phyloP scores from a whole-genome alignment of 495 filamentous ascomycete genomes.

The Penicillium arizonense region DNA sequence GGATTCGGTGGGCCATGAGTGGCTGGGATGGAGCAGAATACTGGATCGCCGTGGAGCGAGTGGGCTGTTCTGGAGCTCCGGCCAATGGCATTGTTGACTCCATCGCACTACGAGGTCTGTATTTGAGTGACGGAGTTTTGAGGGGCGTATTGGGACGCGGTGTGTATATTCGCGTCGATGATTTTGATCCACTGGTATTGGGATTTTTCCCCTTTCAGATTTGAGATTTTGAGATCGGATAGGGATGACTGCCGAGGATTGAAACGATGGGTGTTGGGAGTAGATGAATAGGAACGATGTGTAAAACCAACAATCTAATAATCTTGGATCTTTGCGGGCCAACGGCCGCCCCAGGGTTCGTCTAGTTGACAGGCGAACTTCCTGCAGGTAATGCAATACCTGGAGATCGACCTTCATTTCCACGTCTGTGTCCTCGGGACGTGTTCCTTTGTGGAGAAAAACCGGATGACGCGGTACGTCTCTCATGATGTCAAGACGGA shows the following conservation, averaged over 20 bases:
- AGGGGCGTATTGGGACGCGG: constrained; percentile 7
- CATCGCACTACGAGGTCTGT: constrained; percentile 16
- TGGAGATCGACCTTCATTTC: constrained; percentile 14
- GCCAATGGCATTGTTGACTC: constrained; percentile 18
- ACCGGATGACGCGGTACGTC: constrained; percentile 1
- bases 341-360: constrained; percentile 34
- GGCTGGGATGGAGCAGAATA: neutral
- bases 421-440: constrained; percentile 20
- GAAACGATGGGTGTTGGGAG: neutral
- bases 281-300: neutral
- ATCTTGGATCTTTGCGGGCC: constrained; percentile 20
- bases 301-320: constrained; percentile 1
- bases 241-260: neutral
- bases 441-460: constrained; percentile 4
- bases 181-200: neutral
- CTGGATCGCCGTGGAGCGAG: neutral
- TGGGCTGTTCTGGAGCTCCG: neutral
- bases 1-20: neutral
- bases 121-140: too few species aligned
- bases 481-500: neutral
- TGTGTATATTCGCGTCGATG: neutral
- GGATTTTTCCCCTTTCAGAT: neutral
- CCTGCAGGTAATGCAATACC: constrained; percentile 15
- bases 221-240: neutral
- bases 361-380: constrained; percentile 22